Evolutionary conservation across 2,329 filamentous ascomycete genomes (phyloP).

Genomic region (Tricladium varicosporioides): DNA sequence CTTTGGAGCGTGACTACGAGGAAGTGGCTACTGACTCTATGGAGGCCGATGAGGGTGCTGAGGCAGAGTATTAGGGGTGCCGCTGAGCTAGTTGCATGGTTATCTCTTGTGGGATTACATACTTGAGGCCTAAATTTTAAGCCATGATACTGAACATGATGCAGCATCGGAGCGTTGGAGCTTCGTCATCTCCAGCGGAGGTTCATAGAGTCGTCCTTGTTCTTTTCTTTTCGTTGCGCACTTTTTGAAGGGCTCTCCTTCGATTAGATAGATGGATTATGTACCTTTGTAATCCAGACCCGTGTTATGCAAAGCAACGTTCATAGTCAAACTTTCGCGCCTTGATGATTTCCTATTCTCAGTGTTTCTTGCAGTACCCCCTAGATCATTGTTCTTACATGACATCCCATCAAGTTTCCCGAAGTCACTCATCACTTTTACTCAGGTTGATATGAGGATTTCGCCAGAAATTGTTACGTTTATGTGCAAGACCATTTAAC

Average conservation of each 20-base stretch:
- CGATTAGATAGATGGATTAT: slow-evolving; percentile 31
- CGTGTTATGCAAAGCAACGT: not conserved
- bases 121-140: slow-evolving; percentile 30
- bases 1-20: slow-evolving; percentile 97
- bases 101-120: slow-evolving; percentile 31
- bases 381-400: no score
- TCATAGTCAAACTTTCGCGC: not conserved
- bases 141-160: slow-evolving; percentile 29
- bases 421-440: no score
- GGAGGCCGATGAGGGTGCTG: slow-evolving; percentile 78
- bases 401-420: no score
- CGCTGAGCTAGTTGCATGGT: slow-evolving; percentile 21
- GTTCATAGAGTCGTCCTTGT: slow-evolving; percentile 19
- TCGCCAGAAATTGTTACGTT: no score
- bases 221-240: slow-evolving; percentile 25
- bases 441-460: no score
- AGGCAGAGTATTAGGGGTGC: slow-evolving; percentile 54
- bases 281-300: slow-evolving; percentile 32
- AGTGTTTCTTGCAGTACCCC: no score
- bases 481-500: no score
- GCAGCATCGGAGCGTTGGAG: slow-evolving; percentile 29
- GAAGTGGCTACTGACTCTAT: slow-evolving; percentile 95
- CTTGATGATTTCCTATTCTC: no score
- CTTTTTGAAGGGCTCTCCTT: slow-evolving; percentile 26
- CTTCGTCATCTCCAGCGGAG: slow-evolving; percentile 28